Evolutionary conservation across 345 rosid species (phyloP).

Genomic region (Carallia pectinifolia): DNA sequence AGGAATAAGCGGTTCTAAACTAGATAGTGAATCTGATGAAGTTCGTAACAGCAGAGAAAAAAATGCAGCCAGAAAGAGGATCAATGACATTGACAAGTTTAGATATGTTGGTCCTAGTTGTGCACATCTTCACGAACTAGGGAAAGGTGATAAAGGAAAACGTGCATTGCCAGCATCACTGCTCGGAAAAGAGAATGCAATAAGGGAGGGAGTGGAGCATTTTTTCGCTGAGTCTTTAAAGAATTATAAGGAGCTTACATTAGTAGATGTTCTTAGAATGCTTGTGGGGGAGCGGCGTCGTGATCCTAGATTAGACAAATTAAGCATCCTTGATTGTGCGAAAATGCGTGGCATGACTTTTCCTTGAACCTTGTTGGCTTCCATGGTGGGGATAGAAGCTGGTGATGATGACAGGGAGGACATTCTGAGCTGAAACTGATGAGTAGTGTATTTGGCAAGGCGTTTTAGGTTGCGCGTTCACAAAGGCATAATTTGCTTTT

Average conservation of each 20-base stretch:
- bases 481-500: too few relatives aligned
- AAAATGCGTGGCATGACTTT: constrained; percentile 24
- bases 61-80: constrained; percentile 1
- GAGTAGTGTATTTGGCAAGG: too few relatives aligned
- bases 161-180: constrained; percentile 31
- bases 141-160: constrained; percentile 7
- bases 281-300: constrained; percentile 8
- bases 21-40: background rate
- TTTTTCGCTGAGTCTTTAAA: background rate
- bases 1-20: background rate
- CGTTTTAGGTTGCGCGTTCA: too few relatives aligned
- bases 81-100: constrained; percentile 28
- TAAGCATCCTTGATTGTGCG: constrained; percentile 11
- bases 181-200: constrained; percentile 6
- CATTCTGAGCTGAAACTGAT: background rate
- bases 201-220: background rate
- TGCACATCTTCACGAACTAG: background rate
- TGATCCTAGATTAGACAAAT: constrained; percentile 11
- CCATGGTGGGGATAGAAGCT: background rate
- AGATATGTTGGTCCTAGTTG: constrained; percentile 14
- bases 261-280: constrained; percentile 29
- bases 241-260: background rate
- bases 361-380: constrained; percentile 10
- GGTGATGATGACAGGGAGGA: background rate
- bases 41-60: constrained; percentile 4